phyloP scores from a whole-genome alignment of 805 yeast genomes.

The Komagataella pseudopastoris region DNA sequence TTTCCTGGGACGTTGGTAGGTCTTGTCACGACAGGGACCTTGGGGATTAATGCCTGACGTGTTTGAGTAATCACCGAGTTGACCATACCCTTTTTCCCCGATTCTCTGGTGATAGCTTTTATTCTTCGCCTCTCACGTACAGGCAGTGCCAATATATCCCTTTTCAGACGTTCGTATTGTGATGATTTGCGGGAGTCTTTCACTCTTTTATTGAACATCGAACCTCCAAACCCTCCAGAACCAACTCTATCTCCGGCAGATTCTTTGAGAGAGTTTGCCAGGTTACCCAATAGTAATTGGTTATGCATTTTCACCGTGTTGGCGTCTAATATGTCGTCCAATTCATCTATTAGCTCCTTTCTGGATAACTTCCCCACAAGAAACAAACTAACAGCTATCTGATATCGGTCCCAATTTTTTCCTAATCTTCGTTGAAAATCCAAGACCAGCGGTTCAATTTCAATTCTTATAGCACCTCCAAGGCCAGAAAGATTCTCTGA shows the following conservation, averaged over 20 bases:
- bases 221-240: constrained; percentile 34
- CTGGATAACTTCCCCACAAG: constrained; percentile 72
- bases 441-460: constrained; percentile 52
- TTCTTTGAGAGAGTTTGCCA: constrained; percentile 75
- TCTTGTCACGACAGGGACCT: constrained; percentile 59
- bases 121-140: constrained; percentile 75
- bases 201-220: constrained; percentile 36
- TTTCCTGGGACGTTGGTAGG: constrained; percentile 24
- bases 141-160: constrained; percentile 77
- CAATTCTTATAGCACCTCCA: constrained; percentile 25
- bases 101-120: constrained; percentile 69
- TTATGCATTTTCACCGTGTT: constrained; percentile 58
- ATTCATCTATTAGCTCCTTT: constrained; percentile 48
- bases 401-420: constrained; percentile 74
- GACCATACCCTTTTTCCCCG: constrained; percentile 68
- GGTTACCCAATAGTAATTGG: constrained; percentile 63
- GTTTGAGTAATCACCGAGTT: constrained; percentile 56
- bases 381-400: constrained; percentile 63
- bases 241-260: constrained; percentile 46
- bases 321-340: constrained; percentile 40
- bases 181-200: constrained; percentile 37
- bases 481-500: background rate
- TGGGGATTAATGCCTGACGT: constrained; percentile 65
- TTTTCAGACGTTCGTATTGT: constrained; percentile 73
- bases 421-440: constrained; percentile 69